Evolutionary conservation across 768 basidiomycete genomes (phyloP).

Genomic region (Rhizopogon rudus): DNA sequence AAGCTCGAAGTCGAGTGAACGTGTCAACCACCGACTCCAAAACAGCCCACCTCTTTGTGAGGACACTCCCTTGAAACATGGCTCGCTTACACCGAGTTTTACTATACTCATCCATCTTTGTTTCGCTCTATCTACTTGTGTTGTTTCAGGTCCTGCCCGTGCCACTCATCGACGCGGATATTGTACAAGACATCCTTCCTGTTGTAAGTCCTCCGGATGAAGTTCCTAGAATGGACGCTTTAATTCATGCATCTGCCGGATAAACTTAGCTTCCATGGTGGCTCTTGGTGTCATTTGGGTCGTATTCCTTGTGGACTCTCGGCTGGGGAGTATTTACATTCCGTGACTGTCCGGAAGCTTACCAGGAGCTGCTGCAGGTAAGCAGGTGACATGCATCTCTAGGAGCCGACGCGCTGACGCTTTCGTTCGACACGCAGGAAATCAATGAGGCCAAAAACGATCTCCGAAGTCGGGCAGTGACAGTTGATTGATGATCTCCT

Average conservation of each 20-base stretch:
- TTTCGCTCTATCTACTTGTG: constrained; percentile 50
- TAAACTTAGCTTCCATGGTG: constrained; percentile 71
- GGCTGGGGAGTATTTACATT: constrained; percentile 73
- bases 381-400: constrained; percentile 17
- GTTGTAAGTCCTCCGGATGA: constrained; percentile 40
- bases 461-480: constrained; percentile 53
- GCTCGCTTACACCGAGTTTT: constrained; percentile 56
- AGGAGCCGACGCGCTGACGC: neutral
- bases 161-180: constrained; percentile 45
- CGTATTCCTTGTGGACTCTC: constrained; percentile 73
- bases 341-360: constrained; percentile 76
- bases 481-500: constrained; percentile 41
- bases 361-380: constrained; percentile 61
- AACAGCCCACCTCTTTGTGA: neutral
- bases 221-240: neutral
- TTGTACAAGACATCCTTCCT: constrained; percentile 48
- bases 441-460: constrained; percentile 55
- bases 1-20: no score
- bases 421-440: constrained; percentile 39
- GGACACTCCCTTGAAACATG: constrained; percentile 33
- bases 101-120: constrained; percentile 35
- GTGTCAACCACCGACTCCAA: no score
- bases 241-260: neutral
- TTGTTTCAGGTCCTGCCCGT: constrained; percentile 51
- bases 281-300: constrained; percentile 74